Percentiles rank a stretch among this genome's conserved stretches.
Conservation (phyloP, 1,284 basidiomycete species). For the Heterobasidion irregulare region DNA sequence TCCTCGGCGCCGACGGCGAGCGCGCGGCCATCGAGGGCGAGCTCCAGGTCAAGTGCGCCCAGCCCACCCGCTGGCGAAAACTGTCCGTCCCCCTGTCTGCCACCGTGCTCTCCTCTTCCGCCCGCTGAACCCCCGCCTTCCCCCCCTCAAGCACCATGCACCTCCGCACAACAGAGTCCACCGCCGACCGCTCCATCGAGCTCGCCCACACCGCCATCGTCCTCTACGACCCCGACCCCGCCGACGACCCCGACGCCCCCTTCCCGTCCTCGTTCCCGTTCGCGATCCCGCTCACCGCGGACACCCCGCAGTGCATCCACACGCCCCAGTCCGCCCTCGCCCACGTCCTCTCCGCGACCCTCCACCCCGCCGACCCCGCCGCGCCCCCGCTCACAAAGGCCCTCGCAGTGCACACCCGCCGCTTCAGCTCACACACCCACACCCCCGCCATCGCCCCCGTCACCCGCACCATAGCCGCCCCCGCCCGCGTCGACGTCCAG, state of each 20-base stretch:
- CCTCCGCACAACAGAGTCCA: constrained; percentile 58
- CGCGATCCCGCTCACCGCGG: constrained; percentile 63
- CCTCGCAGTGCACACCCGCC: constrained; percentile 59
- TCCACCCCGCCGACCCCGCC: constrained; percentile 41
- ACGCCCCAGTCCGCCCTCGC: constrained; percentile 60
- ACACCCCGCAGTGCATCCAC: constrained; percentile 71
- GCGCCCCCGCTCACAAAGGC: constrained; percentile 40
- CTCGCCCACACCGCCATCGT: constrained; percentile 46
- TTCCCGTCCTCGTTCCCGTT: constrained; percentile 64
- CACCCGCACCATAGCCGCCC: constrained; percentile 45
- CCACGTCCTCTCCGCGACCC: constrained; percentile 56
- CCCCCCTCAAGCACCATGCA: constrained; percentile 44
- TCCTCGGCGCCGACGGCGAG: constrained; percentile 70
- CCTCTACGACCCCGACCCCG: constrained; percentile 30
- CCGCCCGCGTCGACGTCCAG: constrained; percentile 59
- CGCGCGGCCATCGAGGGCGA: constrained; percentile 76
- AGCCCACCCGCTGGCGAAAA: constrained; percentile 49
- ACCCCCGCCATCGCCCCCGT: constrained; percentile 48
- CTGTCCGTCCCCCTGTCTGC: constrained; percentile 40
- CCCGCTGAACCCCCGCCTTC: constrained; percentile 4
- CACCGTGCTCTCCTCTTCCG: constrained; percentile 3
- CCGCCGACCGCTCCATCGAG: constrained; percentile 54
- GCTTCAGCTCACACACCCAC: constrained; percentile 60
- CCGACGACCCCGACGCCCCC: constrained; percentile 20
- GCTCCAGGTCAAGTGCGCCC: constrained; percentile 66